Base-by-base conservation (phyloP, 768 basidiomycete species). In the Panaeolus cyanescens region DNA sequence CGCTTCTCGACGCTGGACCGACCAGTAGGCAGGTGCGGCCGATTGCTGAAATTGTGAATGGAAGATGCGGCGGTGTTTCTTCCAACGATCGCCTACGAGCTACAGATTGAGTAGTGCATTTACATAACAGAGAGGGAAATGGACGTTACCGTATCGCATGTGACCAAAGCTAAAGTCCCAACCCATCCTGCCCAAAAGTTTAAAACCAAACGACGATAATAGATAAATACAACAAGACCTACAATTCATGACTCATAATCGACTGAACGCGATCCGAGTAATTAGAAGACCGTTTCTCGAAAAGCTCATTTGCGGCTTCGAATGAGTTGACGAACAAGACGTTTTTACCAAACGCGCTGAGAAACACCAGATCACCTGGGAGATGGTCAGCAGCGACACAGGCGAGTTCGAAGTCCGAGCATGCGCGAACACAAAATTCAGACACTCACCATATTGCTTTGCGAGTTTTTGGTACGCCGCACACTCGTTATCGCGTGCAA, bases 101-200 rank as follows among this genome's bases (percentile, higher is more conserved):
- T 12, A 22, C n/a, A n/a, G n/a, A 17, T 56, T 55, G 8, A 59
- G 55, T 62, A 25, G 7, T 25, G 25, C 22, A 50, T n/a, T n/a
- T n/a, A 15, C 17, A 36, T 45, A 45, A 45, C 25, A 28, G 10
- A 31, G 8, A 10, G n/a, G 57, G 28, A 32, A 12, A 32, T n/a
- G 8, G 20, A 28, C 17, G 67, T 64, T 55, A 72, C 74, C 74
- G 22, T 75, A 85, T 9, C 74, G 79, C 85, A 85, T 85, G 58
- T 85, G 83, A 0, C 79, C 83, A 45, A 85, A 83, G 45, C 80
- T 81, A 77, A 84, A 85, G 25, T 83, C 76, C 70, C 83, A 74
- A 15, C 74, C 69, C 61, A 74, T 67, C 55, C 77, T 77, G 53
- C 33, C 19, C 28, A 55, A 57, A 53, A 22, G 37, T 19, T 19